Evolutionary conservation across 192 early-diverging fungal species (phyloP).

Genomic region (Coemansia sp.): DNA sequence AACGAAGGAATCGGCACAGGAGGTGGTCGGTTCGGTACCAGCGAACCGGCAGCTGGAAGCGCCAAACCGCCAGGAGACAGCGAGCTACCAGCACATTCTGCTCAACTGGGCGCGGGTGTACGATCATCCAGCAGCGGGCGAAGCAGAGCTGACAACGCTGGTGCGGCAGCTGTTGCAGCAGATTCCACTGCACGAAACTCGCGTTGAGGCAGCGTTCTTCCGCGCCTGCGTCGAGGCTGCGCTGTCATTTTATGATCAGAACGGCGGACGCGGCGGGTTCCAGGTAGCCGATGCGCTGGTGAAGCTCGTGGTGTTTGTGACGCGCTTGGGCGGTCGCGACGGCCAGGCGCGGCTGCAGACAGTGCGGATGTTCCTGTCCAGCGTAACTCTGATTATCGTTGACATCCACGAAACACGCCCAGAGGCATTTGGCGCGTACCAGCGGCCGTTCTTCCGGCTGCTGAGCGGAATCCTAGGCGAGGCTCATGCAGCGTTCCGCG

Average conservation of each 20-base stretch:
- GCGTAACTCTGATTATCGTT: constrained; percentile 81
- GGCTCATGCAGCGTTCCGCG: constrained; percentile 46
- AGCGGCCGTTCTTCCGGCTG: constrained; percentile 86
- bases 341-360: constrained; percentile 58
- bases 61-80: constrained; percentile 46
- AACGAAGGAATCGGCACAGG: too few relatives aligned
- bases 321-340: constrained; percentile 67
- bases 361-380: constrained; percentile 79
- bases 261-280: constrained; percentile 57
- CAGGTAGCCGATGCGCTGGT: constrained; percentile 93
- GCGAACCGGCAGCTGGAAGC: constrained; percentile 21
- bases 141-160: constrained; percentile 47
- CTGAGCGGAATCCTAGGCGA: constrained; percentile 84
- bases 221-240: constrained; percentile 83
- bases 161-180: constrained; percentile 69
- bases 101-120: constrained; percentile 53
- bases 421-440: constrained; percentile 70
- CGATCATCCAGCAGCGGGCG: constrained; percentile 50
- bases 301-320: constrained; percentile 77
- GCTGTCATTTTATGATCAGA: constrained; percentile 71
- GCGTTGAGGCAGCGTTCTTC: constrained; percentile 85
- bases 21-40: neutral
- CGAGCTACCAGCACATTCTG: constrained; percentile 53
- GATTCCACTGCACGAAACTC: constrained; percentile 72
- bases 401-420: constrained; percentile 80